Evolutionary conservation across 176 grass and related monocot species (phyloP).

Genomic region (Oryza glaberrima): DNA sequence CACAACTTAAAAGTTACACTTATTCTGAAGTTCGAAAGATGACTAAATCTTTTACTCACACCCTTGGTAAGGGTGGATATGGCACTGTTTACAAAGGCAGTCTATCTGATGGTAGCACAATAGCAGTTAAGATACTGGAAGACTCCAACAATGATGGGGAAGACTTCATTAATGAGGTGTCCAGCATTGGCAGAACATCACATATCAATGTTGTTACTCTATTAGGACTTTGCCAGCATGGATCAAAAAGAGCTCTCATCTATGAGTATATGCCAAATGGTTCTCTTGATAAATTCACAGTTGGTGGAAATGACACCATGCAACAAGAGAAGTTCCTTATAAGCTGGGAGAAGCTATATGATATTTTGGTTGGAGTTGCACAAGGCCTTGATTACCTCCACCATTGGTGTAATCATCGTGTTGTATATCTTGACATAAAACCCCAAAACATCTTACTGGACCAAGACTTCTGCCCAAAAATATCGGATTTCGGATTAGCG

Average conservation of each 20-base stretch:
- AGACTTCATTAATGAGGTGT: conserved; percentile 47
- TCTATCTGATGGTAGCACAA: conserved; percentile 21
- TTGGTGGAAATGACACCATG: not conserved
- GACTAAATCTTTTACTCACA: conserved; percentile 41
- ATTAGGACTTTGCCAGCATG: conserved; percentile 39
- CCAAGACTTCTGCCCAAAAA: conserved; percentile 23
- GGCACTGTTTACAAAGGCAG: conserved; percentile 35
- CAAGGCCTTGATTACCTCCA: conserved; percentile 51
- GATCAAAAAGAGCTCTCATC: not conserved
- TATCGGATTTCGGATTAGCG: conserved; percentile 30
- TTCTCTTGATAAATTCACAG: conserved; percentile 37
- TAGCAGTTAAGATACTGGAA: conserved; percentile 42
- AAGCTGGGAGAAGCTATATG: conserved; percentile 38
- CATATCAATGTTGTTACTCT: conserved; percentile 48
- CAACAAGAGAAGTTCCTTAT: not conserved
- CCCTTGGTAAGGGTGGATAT: conserved; percentile 39
- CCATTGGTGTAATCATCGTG: conserved; percentile 26
- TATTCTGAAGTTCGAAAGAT: conserved; percentile 42
- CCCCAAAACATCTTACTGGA: conserved; percentile 30
- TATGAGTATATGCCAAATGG: not conserved
- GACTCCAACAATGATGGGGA: not conserved
- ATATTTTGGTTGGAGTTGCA: conserved; percentile 37
- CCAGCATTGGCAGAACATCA: conserved; percentile 44
- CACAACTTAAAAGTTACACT: conserved; percentile 40
- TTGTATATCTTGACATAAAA: conserved; percentile 45